Conservation (phyloP, 192 early-diverging fungal genomes). For the Spinellus fusiger region DNA sequence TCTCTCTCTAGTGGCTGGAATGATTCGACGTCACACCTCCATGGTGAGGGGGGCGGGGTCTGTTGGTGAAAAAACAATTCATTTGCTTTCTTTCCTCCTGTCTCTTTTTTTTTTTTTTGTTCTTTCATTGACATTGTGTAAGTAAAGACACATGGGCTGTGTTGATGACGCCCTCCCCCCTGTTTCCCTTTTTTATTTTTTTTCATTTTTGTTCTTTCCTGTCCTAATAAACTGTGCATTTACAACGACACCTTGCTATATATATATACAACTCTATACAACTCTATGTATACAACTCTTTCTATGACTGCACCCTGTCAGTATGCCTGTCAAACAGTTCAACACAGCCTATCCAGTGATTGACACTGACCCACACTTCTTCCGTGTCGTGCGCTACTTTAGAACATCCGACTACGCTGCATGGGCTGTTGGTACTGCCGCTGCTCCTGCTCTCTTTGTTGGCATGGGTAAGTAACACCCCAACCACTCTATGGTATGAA, state of each 20-base stretch:
- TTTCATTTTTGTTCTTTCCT: background rate
- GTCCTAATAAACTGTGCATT: background rate
- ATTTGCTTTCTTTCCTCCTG: too few species aligned
- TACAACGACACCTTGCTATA: background rate
- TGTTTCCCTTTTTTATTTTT: background rate
- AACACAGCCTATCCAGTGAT: slow-evolving; percentile 75
- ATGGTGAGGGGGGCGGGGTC: background rate
- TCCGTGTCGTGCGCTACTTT: slow-evolving; percentile 85
- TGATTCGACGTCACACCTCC: background rate
- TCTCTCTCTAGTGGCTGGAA: too few species aligned
- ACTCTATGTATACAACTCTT: background rate
- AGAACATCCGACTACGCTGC: slow-evolving; percentile 70
- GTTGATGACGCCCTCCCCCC: too few species aligned
- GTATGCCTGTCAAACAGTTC: slow-evolving; percentile 42
- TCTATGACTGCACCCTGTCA: background rate
- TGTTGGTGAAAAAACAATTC: background rate
- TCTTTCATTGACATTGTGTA: too few species aligned
- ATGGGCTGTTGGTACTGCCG: slow-evolving; percentile 53
- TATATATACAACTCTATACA: background rate
- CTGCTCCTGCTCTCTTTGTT: slow-evolving; percentile 69
- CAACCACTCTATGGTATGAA: too few species aligned
- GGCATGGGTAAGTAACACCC: slow-evolving; percentile 64
- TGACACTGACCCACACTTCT: slow-evolving; percentile 88
- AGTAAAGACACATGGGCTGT: too few species aligned
- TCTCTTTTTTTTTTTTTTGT: background rate